Percentiles rank a stretch among this genome's conserved stretches.
Conservation (phyloP, 2,329 filamentous ascomycete species). For the Alternaria tenuissima region DNA sequence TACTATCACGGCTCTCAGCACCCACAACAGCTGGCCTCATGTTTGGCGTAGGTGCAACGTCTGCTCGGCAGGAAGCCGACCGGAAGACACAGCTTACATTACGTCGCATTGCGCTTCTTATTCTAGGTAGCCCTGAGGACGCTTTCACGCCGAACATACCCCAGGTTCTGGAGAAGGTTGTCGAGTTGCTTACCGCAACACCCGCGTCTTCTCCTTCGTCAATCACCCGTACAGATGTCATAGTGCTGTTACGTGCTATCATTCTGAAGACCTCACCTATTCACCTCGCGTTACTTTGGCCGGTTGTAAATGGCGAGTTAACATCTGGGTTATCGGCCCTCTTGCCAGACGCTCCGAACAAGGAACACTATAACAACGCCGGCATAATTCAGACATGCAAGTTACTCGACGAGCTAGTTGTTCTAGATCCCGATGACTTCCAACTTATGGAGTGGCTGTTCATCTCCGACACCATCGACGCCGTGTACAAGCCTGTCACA, state of each 20-base stretch:
- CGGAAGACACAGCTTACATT: constrained; percentile 90
- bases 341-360: constrained; percentile 71
- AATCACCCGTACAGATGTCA: constrained; percentile 85
- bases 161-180: constrained; percentile 79
- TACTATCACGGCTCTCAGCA: constrained; percentile 78
- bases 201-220: constrained; percentile 91
- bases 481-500: constrained; percentile 78
- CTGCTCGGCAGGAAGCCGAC: constrained; percentile 92
- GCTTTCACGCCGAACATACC: constrained; percentile 80
- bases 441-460: constrained; percentile 99
- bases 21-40: constrained; percentile 95
- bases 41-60: constrained; percentile 96
- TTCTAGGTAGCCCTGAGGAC: constrained; percentile 80
- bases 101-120: constrained; percentile 78
- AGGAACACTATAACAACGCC: constrained; percentile 78
- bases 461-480: constrained; percentile 95
- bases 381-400: constrained; percentile 92
- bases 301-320: constrained; percentile 84
- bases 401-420: constrained; percentile 86
- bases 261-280: constrained; percentile 79
- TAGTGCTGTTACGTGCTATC: constrained; percentile 84
- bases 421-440: constrained; percentile 91
- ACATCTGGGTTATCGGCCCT: constrained; percentile 81
- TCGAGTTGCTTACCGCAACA: constrained; percentile 85
- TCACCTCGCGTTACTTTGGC: constrained; percentile 87